Base-by-base conservation (phyloP, 345 rosid species). In the Hibiscus trionum region DNA sequence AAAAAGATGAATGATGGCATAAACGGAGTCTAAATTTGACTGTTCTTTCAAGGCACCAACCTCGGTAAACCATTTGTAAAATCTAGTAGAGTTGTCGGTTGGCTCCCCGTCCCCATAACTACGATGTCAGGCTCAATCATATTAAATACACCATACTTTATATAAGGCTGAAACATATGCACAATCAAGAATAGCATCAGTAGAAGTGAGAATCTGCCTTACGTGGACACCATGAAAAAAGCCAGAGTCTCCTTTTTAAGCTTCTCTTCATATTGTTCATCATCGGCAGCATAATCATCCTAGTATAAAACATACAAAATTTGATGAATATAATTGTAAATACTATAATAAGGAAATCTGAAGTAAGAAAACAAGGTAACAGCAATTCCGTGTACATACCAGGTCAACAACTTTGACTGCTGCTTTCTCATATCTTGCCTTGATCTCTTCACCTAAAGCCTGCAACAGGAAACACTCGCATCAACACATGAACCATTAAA, bases 71-170 rank as follows among this genome's bases (percentile, higher is more conserved):
- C 98, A 94, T 83, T 90, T 90, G 77, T 84, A 94, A 79, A 94
- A 94, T 72, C 95, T 88, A 14, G 95, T 93, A 26, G 98, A 91
- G 81, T 94, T 94, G 75, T 94, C 97, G 31, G 97, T 94, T 44
- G 96, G 98, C 86, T 94, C 98, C 52, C 98, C 97, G 74, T 94
- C 98, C 77, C 98, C 98, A 80, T 94, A 93, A 66, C 97, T 93
- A 77, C 80, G 62, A 80, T 61, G 64, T 61, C 8, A 62, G 7
- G 11, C 61, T 61, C 21, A 82, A 70, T 50, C 12, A 63, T 52
- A 61, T 60, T 71, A 63, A 71, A 69, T 8, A 65, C 10, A 31
- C 62, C 69, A 47, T 49, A 61, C 50, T 8, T 47, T 46, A 74
- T 17, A 55, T 70, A 61, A 67, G n/a, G 11, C 10, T 19, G 37